phyloP scores from a whole-genome alignment of 176 grass and related monocot species.

The Musa acuminata region DNA sequence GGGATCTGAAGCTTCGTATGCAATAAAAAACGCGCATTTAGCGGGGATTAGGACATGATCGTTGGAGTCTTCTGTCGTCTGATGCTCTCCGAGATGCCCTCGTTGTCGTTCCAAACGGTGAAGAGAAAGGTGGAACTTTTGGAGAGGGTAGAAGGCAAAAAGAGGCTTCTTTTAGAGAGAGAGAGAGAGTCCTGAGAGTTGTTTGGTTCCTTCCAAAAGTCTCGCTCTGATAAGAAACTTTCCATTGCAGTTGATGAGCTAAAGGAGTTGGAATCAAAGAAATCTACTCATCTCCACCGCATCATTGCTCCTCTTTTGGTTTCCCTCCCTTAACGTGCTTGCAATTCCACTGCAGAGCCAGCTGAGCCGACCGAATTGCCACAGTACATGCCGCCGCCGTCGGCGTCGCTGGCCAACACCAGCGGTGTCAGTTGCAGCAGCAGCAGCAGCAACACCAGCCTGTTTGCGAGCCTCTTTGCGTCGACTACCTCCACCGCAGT shows the following conservation, averaged over 20 bases:
- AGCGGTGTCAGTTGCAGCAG: conserved; percentile 4
- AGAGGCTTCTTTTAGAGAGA: background rate
- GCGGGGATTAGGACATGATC: background rate
- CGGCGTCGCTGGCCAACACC: conserved; percentile 7
- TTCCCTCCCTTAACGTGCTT: conserved; percentile 7
- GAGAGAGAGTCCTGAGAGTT: no score
- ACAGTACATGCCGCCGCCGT: conserved; percentile 18
- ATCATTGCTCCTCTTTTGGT: conserved; percentile 25
- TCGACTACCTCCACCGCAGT: conserved; percentile 30
- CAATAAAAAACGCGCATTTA: background rate
- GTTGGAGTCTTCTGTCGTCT: background rate
- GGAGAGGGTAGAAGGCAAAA: background rate
- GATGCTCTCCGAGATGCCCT: background rate
- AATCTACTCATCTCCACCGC: conserved; percentile 1
- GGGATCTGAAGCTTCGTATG: conserved; percentile 8
- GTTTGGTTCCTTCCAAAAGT: background rate
- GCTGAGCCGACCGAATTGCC: conserved; percentile 22
- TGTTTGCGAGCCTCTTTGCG: conserved; percentile 64
- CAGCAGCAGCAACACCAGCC: conserved; percentile 23
- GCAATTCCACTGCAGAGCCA: conserved; percentile 45
- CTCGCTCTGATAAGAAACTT: background rate
- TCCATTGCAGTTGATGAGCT: background rate
- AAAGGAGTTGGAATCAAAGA: background rate
- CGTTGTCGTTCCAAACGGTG: background rate
- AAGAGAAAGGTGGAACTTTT: background rate